These are phyloP conservation scores for Gossypium rotundifolium DNA, from an alignment of 345 rosid genomes.

Conservation along the genomic window DNA sequence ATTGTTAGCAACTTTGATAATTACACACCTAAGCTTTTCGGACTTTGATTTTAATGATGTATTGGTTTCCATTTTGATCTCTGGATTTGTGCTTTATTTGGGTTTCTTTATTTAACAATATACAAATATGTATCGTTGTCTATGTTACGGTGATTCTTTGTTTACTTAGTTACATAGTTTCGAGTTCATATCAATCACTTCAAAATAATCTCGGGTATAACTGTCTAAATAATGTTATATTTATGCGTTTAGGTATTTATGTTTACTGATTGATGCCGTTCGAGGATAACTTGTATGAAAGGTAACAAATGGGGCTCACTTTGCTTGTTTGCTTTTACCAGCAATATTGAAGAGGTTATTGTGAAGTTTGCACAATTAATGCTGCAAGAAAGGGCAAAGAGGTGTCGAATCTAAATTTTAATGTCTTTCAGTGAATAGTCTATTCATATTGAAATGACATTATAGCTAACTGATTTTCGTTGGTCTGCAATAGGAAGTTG, in stretches of 20 bases:
- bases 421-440: conserved; percentile 3
- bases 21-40: not conserved
- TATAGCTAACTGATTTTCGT: conserved; percentile 11
- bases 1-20: not conserved
- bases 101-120: too few relatives aligned
- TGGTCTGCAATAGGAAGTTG: conserved; percentile 61
- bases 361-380: conserved; percentile 65
- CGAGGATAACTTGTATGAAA: too few relatives aligned
- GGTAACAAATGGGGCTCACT: too few relatives aligned
- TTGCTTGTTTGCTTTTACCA: conserved; percentile 24
- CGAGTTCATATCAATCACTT: too few relatives aligned
- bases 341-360: conserved; percentile 72
- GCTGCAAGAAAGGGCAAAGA: conserved; percentile 87
- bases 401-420: conserved; percentile 27
- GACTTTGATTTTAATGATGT: not conserved
- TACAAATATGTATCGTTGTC: too few relatives aligned
- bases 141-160: too few relatives aligned
- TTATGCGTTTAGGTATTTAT: too few relatives aligned
- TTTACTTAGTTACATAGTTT: too few relatives aligned
- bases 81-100: not conserved
- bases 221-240: too few relatives aligned
- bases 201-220: too few relatives aligned
- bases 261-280: too few relatives aligned
- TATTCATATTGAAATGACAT: conserved; percentile 12
- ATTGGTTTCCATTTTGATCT: not conserved